phyloP scores from a whole-genome alignment of 345 rosid species.

The Populus nigra region DNA sequence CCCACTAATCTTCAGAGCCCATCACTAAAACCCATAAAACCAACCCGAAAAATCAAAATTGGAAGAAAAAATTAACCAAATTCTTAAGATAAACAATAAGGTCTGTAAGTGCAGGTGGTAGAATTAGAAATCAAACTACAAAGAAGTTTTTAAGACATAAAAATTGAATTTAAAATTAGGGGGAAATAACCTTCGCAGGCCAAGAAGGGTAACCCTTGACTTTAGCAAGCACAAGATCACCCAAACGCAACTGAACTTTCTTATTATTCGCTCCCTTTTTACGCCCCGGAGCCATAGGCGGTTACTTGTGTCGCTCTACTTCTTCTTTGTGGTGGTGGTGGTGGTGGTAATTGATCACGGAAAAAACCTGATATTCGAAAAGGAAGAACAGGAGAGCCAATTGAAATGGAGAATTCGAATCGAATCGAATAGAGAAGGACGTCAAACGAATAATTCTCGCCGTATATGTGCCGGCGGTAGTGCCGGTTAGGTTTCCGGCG shows the following conservation, averaged over 20 bases:
- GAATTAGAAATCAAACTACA: not conserved
- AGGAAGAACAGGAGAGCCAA: conserved; percentile 3
- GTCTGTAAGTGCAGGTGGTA: not conserved
- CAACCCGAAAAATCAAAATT: not conserved
- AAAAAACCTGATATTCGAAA: not conserved
- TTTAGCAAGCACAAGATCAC: conserved; percentile 96
- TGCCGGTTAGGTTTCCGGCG: conserved; percentile 33
- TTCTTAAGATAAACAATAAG: not conserved
- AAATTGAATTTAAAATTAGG: not conserved
- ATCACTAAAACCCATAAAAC: not conserved
- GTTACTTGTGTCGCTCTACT: not conserved
- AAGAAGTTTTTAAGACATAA: not conserved
- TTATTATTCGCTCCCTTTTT: conserved; percentile 69
- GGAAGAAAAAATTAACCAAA: not conserved
- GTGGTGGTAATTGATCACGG: not conserved
- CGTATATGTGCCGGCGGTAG: conserved; percentile 17
- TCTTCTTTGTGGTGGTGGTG: not conserved
- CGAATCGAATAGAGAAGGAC: conserved; percentile 3
- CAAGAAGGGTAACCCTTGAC: conserved; percentile 95
- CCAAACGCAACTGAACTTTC: conserved; percentile 58
- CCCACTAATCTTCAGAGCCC: not conserved
- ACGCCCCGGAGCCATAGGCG: conserved; percentile 76
- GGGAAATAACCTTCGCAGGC: conserved; percentile 83
- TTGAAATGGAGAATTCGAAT: not conserved
- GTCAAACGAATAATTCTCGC: conserved; percentile 15